Evolutionary conservation across 805 yeast species (phyloP), one percentile per base, ranked within the genome.

Genomic region (Kuraishia cidri): DNA sequence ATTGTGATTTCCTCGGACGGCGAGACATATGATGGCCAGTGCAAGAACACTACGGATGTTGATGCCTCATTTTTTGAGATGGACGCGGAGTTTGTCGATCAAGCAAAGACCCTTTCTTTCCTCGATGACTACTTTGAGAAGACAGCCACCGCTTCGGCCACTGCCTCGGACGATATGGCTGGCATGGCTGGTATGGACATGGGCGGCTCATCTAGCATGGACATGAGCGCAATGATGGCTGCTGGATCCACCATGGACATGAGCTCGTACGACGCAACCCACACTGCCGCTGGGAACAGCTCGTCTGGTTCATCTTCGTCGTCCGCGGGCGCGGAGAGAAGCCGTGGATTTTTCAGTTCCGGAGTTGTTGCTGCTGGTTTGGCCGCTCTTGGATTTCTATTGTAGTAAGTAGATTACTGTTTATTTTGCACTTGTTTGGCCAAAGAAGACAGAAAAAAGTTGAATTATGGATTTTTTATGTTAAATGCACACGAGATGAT

Each of bases 21-120:
- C 19, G 50, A 50, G 14, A 16, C 12, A 3, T 52, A 28, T 26
- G 40, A 50, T 32, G 52, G 46, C 20, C 54, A 51, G 38, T 52
- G 58, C 31, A 19, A 49, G 5, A 52, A 51, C 34, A 36, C 48
- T 3, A 39, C 54, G 3, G 31, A 24, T 5, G 33, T 35, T 12
- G 34, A 26, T 5, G 8, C 24, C 14, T 16, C 19, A 21, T 37
- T 27, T 16, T 41, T 40, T 16, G 24, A 14, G 2, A 36, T 35
- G 8, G 30, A 29, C 24, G 43, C 39, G 16, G 19, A 13, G 2
- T 24, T 30, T 13, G 28, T 23, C 22, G 31, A 23, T 15, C 12
- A 13, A 3, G 19, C 30, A 9, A 24, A 27, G 11, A 20, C 33
- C 5, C 12, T 38, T 7, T 24, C 38, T 3, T n/a, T 33, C 3